Evolutionary conservation across 768 basidiomycete genomes (phyloP).

Genomic region (Lactarius sanguifluus): DNA sequence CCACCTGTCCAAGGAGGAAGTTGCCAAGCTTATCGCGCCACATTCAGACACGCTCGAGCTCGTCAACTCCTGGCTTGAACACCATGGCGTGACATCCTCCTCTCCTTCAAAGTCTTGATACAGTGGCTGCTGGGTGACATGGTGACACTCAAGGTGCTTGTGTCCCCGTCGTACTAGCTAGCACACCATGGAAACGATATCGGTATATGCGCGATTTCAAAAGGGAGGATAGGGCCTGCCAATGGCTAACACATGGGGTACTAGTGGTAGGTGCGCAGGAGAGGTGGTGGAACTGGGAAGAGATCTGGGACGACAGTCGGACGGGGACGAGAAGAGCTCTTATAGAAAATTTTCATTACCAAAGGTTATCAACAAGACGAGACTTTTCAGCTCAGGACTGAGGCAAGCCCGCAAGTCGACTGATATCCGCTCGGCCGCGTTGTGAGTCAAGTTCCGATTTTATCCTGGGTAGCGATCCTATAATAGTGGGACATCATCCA

Average conservation of each 20-base stretch:
- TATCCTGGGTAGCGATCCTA: no score
- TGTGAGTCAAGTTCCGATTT: not conserved
- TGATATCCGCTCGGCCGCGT: not conserved
- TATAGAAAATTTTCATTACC: not conserved
- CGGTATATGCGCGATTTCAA: conserved; percentile 51
- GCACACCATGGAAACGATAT: conserved; percentile 47
- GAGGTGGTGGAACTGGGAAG: not conserved
- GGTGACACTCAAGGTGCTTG: conserved; percentile 55
- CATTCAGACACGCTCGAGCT: conserved; percentile 49
- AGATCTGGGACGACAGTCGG: not conserved
- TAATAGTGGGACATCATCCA: no score
- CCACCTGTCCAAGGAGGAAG: conserved; percentile 61
- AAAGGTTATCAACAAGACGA: not conserved
- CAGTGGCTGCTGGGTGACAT: conserved; percentile 58
- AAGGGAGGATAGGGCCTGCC: conserved; percentile 4
- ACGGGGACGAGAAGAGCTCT: not conserved
- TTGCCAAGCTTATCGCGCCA: conserved; percentile 54
- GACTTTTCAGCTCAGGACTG: not conserved
- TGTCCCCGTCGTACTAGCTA: conserved; percentile 54
- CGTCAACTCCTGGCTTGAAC: conserved; percentile 55
- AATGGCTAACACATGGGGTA: conserved; percentile 1
- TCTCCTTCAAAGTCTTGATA: conserved; percentile 39
- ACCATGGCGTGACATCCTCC: conserved; percentile 46
- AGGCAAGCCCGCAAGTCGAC: not conserved
- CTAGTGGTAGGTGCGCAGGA: not conserved